Evolutionary conservation across 2,329 filamentous ascomycete genomes (phyloP).

Genomic region (Fusarium floridanum): DNA sequence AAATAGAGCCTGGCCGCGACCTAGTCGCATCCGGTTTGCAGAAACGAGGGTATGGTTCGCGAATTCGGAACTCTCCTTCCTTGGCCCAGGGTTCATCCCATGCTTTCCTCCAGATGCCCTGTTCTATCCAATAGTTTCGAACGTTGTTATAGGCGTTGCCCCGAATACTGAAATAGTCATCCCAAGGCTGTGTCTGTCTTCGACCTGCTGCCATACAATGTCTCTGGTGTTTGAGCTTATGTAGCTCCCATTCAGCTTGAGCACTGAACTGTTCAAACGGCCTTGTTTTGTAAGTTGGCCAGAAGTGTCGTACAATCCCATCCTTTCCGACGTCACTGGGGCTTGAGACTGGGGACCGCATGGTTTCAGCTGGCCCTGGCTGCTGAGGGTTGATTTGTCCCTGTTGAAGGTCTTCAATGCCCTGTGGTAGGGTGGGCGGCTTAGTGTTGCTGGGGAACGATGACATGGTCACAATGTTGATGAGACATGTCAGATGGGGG

Average conservation of each 20-base stretch:
- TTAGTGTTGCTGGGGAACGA: not conserved
- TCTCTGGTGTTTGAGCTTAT: slow-evolving; percentile 3
- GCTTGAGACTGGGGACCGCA: not conserved
- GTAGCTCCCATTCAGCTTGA: not conserved
- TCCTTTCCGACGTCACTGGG: not conserved
- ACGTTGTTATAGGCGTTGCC: slow-evolving; percentile 24
- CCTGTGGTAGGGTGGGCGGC: not conserved
- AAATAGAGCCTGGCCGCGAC: not conserved
- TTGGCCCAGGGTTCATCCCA: slow-evolving; percentile 16
- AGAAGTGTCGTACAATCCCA: not conserved
- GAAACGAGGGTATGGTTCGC: not conserved
- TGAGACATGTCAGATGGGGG: not conserved
- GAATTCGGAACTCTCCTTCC: not conserved
- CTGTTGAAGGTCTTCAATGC: slow-evolving; percentile 12
- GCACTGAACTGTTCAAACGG: not conserved
- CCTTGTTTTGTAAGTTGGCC: not conserved
- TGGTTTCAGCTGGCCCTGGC: slow-evolving; percentile 8
- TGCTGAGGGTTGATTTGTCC: slow-evolving; percentile 3
- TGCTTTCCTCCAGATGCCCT: slow-evolving; percentile 23
- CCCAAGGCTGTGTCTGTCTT: slow-evolving; percentile 23
- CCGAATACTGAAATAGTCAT: not conserved
- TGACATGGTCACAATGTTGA: not conserved
- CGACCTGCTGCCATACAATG: not conserved
- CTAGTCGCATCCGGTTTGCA: not conserved
- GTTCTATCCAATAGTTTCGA: slow-evolving; percentile 21